Percentiles rank a stretch among this genome's conserved stretches.
Conservation (phyloP, 1,284 basidiomycete species). For the Ceratobasidium sp. region DNA sequence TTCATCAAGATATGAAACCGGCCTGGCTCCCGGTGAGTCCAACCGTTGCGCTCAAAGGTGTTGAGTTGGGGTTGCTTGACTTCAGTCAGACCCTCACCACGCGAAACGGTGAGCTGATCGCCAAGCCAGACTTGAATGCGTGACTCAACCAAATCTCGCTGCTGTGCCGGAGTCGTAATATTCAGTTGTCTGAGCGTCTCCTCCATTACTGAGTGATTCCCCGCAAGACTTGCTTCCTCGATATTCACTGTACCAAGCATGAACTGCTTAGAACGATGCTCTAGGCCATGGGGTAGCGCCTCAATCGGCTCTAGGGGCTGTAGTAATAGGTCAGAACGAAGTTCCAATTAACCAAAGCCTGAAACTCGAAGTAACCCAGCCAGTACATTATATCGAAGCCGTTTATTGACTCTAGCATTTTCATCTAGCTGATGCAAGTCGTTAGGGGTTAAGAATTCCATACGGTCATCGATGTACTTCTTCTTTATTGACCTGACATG, state of each 20-base stretch:
- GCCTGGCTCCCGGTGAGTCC: not conserved
- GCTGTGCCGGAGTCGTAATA: not conserved
- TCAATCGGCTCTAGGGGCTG: not conserved
- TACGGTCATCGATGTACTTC: no score
- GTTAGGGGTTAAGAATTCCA: not conserved
- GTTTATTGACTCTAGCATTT: not conserved
- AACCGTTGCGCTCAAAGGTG: not conserved
- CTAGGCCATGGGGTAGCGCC: not conserved
- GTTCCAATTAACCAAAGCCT: not conserved
- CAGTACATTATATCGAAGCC: not conserved
- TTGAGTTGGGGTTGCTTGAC: not conserved
- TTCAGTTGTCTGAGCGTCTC: not conserved
- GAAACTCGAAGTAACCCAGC: not conserved
- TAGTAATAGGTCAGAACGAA: not conserved
- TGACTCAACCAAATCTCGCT: not conserved
- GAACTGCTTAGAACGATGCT: not conserved
- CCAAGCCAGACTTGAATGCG: not conserved
- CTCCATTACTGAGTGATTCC: no score
- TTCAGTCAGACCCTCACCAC: not conserved
- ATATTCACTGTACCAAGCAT: conserved; percentile 4
- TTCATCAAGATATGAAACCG: not conserved
- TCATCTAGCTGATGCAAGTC: not conserved
- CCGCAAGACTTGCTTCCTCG: no score
- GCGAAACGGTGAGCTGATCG: not conserved
- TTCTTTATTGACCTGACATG: not conserved